Percentiles rank a stretch among this genome's conserved stretches.
phyloP scores from a whole-genome alignment of 768 basidiomycete genomes.

The Neoboletus magnificus region DNA sequence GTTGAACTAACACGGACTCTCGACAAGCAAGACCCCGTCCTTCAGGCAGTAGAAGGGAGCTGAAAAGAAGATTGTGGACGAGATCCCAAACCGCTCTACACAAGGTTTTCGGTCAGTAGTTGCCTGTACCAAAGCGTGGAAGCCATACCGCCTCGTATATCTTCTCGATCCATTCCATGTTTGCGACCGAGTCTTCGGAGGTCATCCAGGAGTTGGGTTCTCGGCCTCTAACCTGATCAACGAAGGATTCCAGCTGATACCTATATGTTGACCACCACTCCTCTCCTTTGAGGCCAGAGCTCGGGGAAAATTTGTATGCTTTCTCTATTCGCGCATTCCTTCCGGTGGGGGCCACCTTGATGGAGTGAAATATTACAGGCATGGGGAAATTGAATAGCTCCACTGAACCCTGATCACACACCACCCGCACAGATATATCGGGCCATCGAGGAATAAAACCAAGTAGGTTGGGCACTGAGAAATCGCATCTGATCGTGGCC shows the following conservation, averaged over 20 bases:
- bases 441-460: constrained; percentile 41
- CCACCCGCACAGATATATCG: constrained; percentile 33
- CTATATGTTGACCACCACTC: constrained; percentile 55
- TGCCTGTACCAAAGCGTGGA: neutral
- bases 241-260: constrained; percentile 63
- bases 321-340: constrained; percentile 40
- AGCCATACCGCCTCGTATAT: constrained; percentile 49
- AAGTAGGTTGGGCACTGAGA: constrained; percentile 28
- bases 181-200: constrained; percentile 50
- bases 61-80: constrained; percentile 33
- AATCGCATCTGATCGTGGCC: constrained; percentile 37
- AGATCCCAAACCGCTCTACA: constrained; percentile 33
- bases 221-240: constrained; percentile 54
- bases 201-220: constrained; percentile 53
- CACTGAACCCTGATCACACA: constrained; percentile 45
- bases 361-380: constrained; percentile 49
- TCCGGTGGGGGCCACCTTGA: constrained; percentile 39
- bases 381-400: constrained; percentile 40
- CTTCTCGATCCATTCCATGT: constrained; percentile 57
- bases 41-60: constrained; percentile 7
- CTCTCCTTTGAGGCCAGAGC: constrained; percentile 41
- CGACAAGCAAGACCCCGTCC: neutral
- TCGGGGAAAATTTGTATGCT: constrained; percentile 37
- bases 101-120: neutral
- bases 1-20: neutral